A percentile compares a stretch with the other conserved stretches of the same genome.
Conservation (phyloP, 2,329 filamentous ascomycete species). For the Lasiodiplodia gonubiensis region DNA sequence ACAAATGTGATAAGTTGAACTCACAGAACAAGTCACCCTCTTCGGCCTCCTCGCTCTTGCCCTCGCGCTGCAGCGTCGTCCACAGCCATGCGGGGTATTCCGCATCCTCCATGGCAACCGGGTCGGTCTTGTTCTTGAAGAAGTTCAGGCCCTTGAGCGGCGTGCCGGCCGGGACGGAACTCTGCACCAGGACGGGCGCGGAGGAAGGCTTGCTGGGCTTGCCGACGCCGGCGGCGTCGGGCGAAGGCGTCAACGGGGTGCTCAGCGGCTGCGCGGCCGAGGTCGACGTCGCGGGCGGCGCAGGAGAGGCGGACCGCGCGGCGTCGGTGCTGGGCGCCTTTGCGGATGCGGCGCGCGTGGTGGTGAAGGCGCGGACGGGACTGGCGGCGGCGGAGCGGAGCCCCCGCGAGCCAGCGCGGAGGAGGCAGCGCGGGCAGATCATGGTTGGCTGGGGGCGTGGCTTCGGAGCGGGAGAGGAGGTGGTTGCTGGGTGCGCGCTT, state of each 20-base stretch:
- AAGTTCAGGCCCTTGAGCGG: constrained; percentile 77
- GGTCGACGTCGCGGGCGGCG: constrained; percentile 50
- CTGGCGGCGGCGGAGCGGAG: constrained; percentile 24
- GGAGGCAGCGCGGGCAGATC: constrained; percentile 47
- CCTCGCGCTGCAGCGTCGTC: constrained; percentile 68
- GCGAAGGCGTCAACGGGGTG: constrained; percentile 43
- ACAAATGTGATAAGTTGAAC: constrained; percentile 44
- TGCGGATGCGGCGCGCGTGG: constrained; percentile 37
- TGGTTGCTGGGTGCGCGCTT: background rate
- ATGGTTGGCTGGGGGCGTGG: constrained; percentile 35
- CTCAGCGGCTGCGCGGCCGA: constrained; percentile 55
- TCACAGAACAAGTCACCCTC: constrained; percentile 80
- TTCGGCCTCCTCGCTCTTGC: constrained; percentile 59
- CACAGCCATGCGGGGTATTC: constrained; percentile 85
- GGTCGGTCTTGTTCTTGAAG: constrained; percentile 73
- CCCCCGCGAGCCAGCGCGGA: constrained; percentile 41
- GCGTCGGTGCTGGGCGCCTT: constrained; percentile 37
- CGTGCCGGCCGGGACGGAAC: constrained; percentile 69
- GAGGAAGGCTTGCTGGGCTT: constrained; percentile 40
- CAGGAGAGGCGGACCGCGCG: constrained; percentile 37
- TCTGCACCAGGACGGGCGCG: constrained; percentile 40
- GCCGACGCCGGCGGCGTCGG: constrained; percentile 37
- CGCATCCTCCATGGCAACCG: constrained; percentile 73
- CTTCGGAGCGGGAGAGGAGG: background rate
- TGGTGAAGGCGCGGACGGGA: constrained; percentile 29